Percentiles rank a stretch among this genome's conserved stretches.
phyloP scores from a whole-genome alignment of 306 rosid species.

The Gleditsia sinensis region DNA sequence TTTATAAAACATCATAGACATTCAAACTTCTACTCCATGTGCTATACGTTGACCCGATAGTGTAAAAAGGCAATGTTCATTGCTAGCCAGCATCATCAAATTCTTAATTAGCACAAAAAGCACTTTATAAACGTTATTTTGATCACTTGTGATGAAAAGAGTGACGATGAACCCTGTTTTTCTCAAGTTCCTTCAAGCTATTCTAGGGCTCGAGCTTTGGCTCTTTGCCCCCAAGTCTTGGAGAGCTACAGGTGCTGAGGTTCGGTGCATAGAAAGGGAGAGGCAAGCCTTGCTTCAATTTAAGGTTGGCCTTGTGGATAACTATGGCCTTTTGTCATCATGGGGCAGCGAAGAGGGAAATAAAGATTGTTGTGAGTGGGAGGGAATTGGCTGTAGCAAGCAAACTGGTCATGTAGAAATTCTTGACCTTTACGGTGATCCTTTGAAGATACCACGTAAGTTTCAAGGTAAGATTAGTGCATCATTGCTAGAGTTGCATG shows the following conservation, averaged over 20 bases:
- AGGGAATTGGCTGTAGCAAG: slow-evolving; percentile 18
- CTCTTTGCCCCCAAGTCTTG: not conserved
- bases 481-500: not conserved
- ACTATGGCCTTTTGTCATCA: not conserved
- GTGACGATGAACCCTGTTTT: no score
- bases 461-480: not conserved
- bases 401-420: not conserved
- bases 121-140: no score
- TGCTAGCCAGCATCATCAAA: no score
- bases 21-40: no score
- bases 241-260: not conserved
- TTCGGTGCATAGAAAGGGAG: slow-evolving; percentile 21
- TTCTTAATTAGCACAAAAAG: no score
- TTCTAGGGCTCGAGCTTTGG: not conserved
- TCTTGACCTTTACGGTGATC: not conserved
- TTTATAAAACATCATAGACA: no score
- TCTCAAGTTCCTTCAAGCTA: not conserved
- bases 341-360: slow-evolving; percentile 18
- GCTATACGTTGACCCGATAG: no score
- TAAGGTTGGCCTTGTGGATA: slow-evolving; percentile 10
- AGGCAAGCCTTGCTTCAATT: slow-evolving; percentile 28
- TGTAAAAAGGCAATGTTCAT: no score
- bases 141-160: no score
- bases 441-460: not conserved
- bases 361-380: slow-evolving; percentile 31